Evolutionary conservation across 306 rosid species (phyloP).

Genomic region (Trifolium subterraneum): DNA sequence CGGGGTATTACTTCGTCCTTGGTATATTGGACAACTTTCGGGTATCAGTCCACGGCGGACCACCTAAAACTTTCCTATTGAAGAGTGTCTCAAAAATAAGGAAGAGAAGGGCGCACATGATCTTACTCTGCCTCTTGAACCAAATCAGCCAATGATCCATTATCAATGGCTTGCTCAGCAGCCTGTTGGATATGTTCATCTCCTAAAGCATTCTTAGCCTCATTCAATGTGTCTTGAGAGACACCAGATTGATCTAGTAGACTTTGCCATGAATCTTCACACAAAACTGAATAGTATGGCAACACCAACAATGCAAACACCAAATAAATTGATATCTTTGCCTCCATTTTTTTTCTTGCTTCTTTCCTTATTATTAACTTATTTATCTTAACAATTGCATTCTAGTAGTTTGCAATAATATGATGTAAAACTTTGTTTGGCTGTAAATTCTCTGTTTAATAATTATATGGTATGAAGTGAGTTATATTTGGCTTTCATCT

Average conservation of each 20-base stretch:
- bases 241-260: constrained; percentile 28
- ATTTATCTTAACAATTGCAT: not conserved
- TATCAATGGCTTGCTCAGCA: constrained; percentile 9
- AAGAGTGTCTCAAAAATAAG: not conserved
- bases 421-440: not conserved
- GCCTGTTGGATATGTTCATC: constrained; percentile 21
- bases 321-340: constrained; percentile 17
- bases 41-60: not conserved
- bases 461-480: constrained; percentile 5
- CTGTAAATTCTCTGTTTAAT: not conserved
- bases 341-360: constrained; percentile 36
- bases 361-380: not conserved
- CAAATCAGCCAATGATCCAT: constrained; percentile 25
- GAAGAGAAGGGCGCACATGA: not conserved
- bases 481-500: constrained; percentile 20
- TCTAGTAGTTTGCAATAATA: not conserved
- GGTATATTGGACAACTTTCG: not conserved
- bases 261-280: constrained; percentile 25
- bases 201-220: constrained; percentile 27
- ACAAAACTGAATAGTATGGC: constrained; percentile 22
- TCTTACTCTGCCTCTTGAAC: constrained; percentile 36
- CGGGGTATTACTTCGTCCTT: too few species aligned
- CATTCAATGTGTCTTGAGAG: constrained; percentile 14
- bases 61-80: not conserved
- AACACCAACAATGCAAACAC: constrained; percentile 27